Evolutionary conservation across 106 monocot species (phyloP).

Genomic region (Dendrobium officinale): DNA sequence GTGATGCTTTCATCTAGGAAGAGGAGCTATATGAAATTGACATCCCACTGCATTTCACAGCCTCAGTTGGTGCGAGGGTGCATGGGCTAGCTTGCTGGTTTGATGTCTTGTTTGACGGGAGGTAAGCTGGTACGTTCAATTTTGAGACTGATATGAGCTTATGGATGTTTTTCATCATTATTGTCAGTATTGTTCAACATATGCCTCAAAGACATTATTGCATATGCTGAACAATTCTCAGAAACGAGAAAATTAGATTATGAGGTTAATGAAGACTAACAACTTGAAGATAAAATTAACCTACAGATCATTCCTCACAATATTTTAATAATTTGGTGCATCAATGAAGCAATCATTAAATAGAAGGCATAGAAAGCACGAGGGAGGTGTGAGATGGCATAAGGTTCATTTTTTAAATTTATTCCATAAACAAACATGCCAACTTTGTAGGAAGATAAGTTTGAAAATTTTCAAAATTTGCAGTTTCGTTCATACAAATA

Average conservation of each 20-base stretch:
- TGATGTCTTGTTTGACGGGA: slow-evolving; percentile 95
- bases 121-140: slow-evolving; percentile 28
- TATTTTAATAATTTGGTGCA: too few relatives aligned
- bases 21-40: slow-evolving; percentile 90
- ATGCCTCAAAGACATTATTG: not conserved
- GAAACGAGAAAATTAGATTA: too few relatives aligned
- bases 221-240: too few relatives aligned
- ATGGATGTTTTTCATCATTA: not conserved
- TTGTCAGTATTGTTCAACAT: not conserved
- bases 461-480: not conserved
- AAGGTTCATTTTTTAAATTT: not conserved
- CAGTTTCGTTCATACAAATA: not conserved
- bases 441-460: not conserved
- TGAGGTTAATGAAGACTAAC: too few relatives aligned
- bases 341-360: not conserved
- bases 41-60: slow-evolving; percentile 68
- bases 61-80: slow-evolving; percentile 75
- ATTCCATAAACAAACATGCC: not conserved
- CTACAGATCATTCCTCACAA: too few relatives aligned
- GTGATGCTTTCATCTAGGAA: slow-evolving; percentile 46
- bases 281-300: too few relatives aligned
- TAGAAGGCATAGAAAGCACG: not conserved
- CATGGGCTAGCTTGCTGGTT: slow-evolving; percentile 99
- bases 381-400: not conserved
- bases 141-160: not conserved